Evolutionary conservation across 2,329 filamentous ascomycete species (phyloP), one percentile per base, ranked within the genome.

Genomic region (Tolypocladium tropicale): DNA sequence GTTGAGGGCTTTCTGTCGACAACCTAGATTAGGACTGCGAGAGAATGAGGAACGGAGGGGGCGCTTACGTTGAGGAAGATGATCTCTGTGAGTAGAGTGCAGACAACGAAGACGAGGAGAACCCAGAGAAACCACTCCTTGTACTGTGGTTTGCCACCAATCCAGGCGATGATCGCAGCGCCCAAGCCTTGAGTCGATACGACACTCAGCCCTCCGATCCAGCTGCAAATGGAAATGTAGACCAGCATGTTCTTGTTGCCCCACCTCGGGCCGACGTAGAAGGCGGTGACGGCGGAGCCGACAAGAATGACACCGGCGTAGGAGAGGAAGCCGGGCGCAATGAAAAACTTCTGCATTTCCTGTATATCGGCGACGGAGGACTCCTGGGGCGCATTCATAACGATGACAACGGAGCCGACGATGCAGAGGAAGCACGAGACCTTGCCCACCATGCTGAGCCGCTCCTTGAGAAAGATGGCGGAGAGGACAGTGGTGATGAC

Each of bases 71-170:
- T 99, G 46, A 99, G 78, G 69, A 88, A 99, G 61, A 97, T 86
- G 61, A 99, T 96, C 73, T 97, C 94, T 0, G 90, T 95, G 64
- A 97, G 64, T 12, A 99, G 76, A 0, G 94, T 97, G n/a, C 76
- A 74, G 60, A 97, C 79, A 54, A 97, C 91, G 72, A 99, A 97
- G 6, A 92, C 89, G 56, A 97, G 76, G 34, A 97, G 74, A 6
- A 97, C 86, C 72, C 96, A 99, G 41, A 95, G 74, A 68, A 99
- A 99, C 93, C 93, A 97, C 69, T 97, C 84, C 70, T 96, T 96
- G 73, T 96, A 97, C 77, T 99, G 92, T 2, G 86, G 80, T 53
- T 84, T 83, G 18, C 93, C 94, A 21, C 82, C 80, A 58, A 86
- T 86, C 75, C 95, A 91, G 0, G 93, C 89, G 55, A 96, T 82